A percentile compares a stretch with the other conserved stretches of the same genome.
phyloP scores from a whole-genome alignment of 306 rosid genomes.

The Rubus parviflorus region DNA sequence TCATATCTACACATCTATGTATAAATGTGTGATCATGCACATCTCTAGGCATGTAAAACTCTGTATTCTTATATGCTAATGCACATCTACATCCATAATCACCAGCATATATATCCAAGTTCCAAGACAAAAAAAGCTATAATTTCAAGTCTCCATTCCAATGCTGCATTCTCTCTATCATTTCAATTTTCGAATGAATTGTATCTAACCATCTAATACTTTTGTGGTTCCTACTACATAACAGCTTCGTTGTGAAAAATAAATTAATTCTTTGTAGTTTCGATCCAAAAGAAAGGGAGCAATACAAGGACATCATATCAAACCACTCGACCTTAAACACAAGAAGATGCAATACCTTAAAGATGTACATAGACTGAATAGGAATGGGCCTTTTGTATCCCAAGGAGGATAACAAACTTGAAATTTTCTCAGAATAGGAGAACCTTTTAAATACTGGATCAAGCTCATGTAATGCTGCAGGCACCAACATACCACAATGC shows the following conservation, averaged over 20 bases:
- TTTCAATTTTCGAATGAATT: background rate
- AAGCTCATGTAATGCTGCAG: conserved; percentile 73
- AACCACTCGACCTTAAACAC: background rate
- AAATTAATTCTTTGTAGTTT: background rate
- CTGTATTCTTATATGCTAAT: no score
- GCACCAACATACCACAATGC: conserved; percentile 21
- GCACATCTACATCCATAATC: background rate
- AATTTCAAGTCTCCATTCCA: background rate
- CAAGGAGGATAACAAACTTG: conserved; percentile 64
- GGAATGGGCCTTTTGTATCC: conserved; percentile 75
- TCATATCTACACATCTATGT: background rate
- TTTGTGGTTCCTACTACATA: background rate
- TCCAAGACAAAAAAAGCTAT: background rate
- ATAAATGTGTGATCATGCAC: background rate
- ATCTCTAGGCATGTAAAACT: conserved; percentile 5
- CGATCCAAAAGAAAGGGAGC: background rate
- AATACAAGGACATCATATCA: background rate
- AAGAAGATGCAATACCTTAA: conserved; percentile 60
- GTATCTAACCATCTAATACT: background rate
- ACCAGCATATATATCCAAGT: background rate
- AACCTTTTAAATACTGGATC: conserved; percentile 76
- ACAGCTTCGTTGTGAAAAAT: background rate
- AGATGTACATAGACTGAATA: conserved; percentile 94
- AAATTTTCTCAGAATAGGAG: conserved; percentile 66
- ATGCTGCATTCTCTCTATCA: background rate